These are phyloP conservation scores for Albophoma yamanashiensis DNA, from an alignment of 2,329 filamentous ascomycete species.

Conservation along the genomic window DNA sequence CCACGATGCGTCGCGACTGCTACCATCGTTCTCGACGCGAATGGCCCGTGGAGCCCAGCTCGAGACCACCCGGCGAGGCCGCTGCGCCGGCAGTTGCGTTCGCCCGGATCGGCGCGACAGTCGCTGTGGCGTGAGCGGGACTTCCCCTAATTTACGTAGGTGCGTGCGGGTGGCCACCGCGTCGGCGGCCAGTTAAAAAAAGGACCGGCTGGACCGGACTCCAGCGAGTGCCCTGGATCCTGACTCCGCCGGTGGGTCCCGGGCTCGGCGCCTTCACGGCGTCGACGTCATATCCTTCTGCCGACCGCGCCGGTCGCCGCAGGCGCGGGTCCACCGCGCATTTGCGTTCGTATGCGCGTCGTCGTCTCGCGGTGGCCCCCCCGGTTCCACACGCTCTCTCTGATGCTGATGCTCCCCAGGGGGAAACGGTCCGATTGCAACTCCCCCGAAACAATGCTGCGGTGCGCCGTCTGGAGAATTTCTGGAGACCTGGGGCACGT, in stretches of 20 bases:
- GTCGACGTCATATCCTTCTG: neutral
- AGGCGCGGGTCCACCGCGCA: neutral
- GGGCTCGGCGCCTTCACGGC: neutral
- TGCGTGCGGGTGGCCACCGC: neutral
- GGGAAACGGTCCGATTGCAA: neutral
- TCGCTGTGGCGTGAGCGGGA: neutral
- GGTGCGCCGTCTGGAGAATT: neutral
- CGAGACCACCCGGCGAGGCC: neutral
- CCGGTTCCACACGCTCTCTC: neutral
- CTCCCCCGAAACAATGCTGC: neutral
- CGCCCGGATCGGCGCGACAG: neutral
- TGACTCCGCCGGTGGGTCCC: neutral
- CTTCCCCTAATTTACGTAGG: too few species aligned
- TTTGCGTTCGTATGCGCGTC: neutral
- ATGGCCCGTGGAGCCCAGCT: neutral
- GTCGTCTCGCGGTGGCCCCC: neutral
- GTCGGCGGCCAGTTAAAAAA: too few species aligned
- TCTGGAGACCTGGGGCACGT: neutral
- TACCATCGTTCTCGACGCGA: too few species aligned
- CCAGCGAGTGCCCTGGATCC: too few species aligned
- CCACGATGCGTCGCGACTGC: too few species aligned
- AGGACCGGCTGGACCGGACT: too few species aligned
- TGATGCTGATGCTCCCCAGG: neutral
- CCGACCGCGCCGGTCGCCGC: neutral
- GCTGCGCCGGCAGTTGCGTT: neutral